Base-by-base conservation (phyloP, 768 basidiomycete species). In the Auricularia heimuer region DNA sequence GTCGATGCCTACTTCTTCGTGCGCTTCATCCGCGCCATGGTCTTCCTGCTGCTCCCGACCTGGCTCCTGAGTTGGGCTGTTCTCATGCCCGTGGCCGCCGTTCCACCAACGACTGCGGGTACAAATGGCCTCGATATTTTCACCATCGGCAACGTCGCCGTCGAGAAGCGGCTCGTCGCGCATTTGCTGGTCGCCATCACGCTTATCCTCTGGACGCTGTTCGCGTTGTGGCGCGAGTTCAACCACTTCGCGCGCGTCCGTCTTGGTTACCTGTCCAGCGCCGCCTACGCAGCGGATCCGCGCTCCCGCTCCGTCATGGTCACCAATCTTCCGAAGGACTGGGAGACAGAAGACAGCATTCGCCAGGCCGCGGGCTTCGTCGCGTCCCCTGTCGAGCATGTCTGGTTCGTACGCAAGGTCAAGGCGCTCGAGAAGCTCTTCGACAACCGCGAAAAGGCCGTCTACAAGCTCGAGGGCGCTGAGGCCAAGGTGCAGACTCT, bases 1-100 rank as follows among this genome's bases (percentile, higher is more conserved):
- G 79, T 90, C 65, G 96, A 98, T 73, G 90, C 94, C 14, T 99
- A 97, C 77, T 88, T 95, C 72, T 99, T 90, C 70, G 87, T 97
- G 56, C 89, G 93, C 63, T 98, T 91, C 74, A 79, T 92, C 35
- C 85, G 87, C 61, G 86, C 97, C 81, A 89, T 97, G 84, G 73
- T 85, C 62, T 83, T 86, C 68, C 77, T 94, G 29, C 82, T 98
- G 72, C 70, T 95, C 6, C 95, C 97, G 21, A 91, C 96, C 70
- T 99, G 93, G 95, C 67, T 93, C 62, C 36, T 98, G 44, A 90
- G 92, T 2, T 98, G 96, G 95, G 72, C 77, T 61, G 79, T 97
- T 65, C 83, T 98, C 39, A 76, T 98, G 1, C 96, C 96, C 24
- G 75, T 90, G 69, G 83, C 87, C 4, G 76, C 82, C 33, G 83